Evolutionary conservation across 305 asterid genomes (phyloP).

Genomic region (Fraxinus floribunda): DNA sequence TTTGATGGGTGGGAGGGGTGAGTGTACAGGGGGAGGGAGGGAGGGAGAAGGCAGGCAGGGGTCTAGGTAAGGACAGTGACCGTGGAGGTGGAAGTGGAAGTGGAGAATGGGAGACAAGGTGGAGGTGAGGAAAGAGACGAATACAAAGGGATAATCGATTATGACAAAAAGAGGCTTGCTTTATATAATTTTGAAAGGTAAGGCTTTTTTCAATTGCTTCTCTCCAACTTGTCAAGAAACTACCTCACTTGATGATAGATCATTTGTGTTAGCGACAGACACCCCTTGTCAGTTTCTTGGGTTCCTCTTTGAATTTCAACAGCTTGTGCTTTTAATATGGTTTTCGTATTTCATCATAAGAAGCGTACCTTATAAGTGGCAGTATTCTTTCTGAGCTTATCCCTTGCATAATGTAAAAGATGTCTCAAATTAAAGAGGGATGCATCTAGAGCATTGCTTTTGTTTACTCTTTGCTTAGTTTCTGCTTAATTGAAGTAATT

Average conservation of each 20-base stretch:
- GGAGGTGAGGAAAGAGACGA: not conserved
- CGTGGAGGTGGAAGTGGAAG: not conserved
- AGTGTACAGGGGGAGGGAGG: not conserved
- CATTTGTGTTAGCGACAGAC: not conserved
- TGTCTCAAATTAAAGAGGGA: not conserved
- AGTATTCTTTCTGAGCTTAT: not conserved
- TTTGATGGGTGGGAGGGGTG: not conserved
- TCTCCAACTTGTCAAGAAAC: not conserved
- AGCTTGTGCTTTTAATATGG: conserved; percentile 1
- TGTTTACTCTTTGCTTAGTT: not conserved
- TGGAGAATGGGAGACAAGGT: not conserved
- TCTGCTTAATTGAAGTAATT: conserved; percentile 1
- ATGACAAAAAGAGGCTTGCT: not conserved
- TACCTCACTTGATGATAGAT: not conserved
- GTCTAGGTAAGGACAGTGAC: not conserved
- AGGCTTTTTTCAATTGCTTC: not conserved
- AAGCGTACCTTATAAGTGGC: not conserved
- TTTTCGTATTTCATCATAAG: not conserved
- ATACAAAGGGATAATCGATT: not conserved
- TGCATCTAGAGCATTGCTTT: not conserved
- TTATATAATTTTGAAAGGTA: not conserved
- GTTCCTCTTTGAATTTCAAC: not conserved
- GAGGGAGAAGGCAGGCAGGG: not conserved
- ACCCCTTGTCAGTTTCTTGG: not conserved
- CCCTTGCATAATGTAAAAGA: not conserved